Base-by-base conservation (phyloP, 805 yeast genomes). In the Suhomyces sp. region DNA sequence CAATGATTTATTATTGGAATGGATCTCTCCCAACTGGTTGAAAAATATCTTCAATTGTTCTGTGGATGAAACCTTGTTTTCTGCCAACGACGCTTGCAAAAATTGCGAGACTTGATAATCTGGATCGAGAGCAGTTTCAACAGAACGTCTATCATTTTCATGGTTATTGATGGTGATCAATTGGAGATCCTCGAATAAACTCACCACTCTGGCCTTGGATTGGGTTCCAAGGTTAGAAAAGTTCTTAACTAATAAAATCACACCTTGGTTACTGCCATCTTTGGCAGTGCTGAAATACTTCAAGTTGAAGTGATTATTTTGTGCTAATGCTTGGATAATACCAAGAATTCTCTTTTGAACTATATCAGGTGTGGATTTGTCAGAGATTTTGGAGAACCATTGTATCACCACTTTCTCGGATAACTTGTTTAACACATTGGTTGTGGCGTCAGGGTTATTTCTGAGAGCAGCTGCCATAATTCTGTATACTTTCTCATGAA, bases 381-480 rank as follows among this genome's bases (percentile, higher is more conserved):
- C 28, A 3, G 40, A 33, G 36, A 65, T 53, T n/a, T 47, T 40
- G 1, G 31, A 31, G 28, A 57, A 56, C 17, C 59, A 43, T 10
- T 39, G 37, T 9, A 43, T 42, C 5, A 59, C 39, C 28, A 54
- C 55, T 11, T 16, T 36, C 12, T 28, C 24, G 7, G 47, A 36
- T 25, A 53, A 52, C 17, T 51, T 47, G 4, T 43, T 36, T 21
- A 62, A 39, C 10, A 73, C 60, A 35, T 65, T 65, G 2, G 56
- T 56, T 2, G 71, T 43, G 0, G 88, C 88, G 2, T 72, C 74
- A 2, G 77, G 79, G 52, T 88, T 88, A 54, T 88, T 88, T 48
- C 96, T 70, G 28, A 88, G 56, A 4, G 90, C 59, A 4, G 86
- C 70, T 0, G 84, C 81, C 39, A 88, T 63, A 19, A 83, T 65